Conservation (phyloP, 768 basidiomycete genomes). For the Mycena albidolilacea region DNA sequence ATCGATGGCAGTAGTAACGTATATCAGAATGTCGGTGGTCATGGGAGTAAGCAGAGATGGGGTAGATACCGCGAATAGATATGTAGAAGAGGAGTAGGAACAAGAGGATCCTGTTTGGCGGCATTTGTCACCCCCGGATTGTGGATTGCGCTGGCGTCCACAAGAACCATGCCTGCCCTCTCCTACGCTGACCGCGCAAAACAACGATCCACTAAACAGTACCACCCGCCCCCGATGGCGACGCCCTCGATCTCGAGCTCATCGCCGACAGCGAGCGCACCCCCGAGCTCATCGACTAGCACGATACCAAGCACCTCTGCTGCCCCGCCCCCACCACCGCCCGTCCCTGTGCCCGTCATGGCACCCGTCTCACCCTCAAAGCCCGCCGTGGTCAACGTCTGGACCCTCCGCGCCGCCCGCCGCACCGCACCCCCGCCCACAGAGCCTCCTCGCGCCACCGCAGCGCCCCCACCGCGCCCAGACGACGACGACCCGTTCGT, state of each 20-base stretch:
- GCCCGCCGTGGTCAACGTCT: conserved; percentile 31
- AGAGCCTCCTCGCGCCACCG: not conserved
- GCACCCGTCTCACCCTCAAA: conserved; percentile 10
- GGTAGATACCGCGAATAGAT: not conserved
- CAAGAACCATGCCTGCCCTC: not conserved
- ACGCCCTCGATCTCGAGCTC: not conserved
- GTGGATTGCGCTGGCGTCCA: not conserved
- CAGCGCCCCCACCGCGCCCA: conserved; percentile 4
- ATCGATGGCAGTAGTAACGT: not conserved
- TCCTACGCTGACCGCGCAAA: conserved; percentile 10
- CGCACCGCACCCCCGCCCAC: not conserved
- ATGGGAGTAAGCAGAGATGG: not conserved
- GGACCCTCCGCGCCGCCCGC: conserved; percentile 33
- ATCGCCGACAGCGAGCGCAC: not conserved
- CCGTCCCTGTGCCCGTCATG: not conserved
- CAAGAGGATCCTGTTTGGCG: not conserved
- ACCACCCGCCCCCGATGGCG: not conserved
- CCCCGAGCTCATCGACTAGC: not conserved
- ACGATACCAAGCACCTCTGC: not conserved
- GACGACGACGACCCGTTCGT: conserved; percentile 33
- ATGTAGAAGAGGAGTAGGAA: not conserved
- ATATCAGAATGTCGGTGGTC: not conserved
- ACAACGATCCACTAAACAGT: not conserved
- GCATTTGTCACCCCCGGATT: no score
- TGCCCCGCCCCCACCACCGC: not conserved